Evolutionary conservation across 768 basidiomycete genomes (phyloP), one percentile per base, ranked within the genome.

Genomic region (Crucibulum laeve): DNA sequence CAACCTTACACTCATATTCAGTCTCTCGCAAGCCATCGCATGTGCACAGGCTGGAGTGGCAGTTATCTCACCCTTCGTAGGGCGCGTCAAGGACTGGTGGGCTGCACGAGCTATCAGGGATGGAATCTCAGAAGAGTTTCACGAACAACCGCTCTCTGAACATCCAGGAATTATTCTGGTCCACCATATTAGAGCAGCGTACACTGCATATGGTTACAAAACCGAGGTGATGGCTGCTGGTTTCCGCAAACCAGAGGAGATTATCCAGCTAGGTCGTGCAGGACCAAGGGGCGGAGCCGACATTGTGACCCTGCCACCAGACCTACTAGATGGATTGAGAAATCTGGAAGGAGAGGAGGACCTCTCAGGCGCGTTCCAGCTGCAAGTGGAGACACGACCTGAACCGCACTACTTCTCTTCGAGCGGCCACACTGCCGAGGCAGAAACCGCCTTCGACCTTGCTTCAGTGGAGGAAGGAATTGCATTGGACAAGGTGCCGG

Each of bases 51-150:
- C 67, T 1, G 60, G 63, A 5, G 50, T 58, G 8, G 44, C 60
- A 0, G 63, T 67, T 15, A 57, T 67, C 18, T 67, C 64, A 1
- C 63, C 64, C 1, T 68, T 67, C 53, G 56, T 69, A 7, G 67
- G 67, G n/a, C 55, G 65, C 18, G 65, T 69, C 30, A 64, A 64
- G 50, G 67, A 67, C 46, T 68, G 65, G 64, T 68, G 62, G 59
- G 51, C 57, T 17, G 57, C 57, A 5, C 50, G 36, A 8, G 45
- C 43, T 26, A 17, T 42, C 18, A 30, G 45, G 38, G 26, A 42
- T 40, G 46, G 48, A 26, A 38, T 37, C 19, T 19, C 44, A 17
- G 34, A 45, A 43, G 53, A 47, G 10, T 38, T 45, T 37, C 39
- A 42, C 25, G 24, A 48, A 2, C 55, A 52, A 17, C 52, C 51